Base-by-base conservation (phyloP, 2,329 filamentous ascomycete genomes). In the Trematosphaeria pertusa region DNA sequence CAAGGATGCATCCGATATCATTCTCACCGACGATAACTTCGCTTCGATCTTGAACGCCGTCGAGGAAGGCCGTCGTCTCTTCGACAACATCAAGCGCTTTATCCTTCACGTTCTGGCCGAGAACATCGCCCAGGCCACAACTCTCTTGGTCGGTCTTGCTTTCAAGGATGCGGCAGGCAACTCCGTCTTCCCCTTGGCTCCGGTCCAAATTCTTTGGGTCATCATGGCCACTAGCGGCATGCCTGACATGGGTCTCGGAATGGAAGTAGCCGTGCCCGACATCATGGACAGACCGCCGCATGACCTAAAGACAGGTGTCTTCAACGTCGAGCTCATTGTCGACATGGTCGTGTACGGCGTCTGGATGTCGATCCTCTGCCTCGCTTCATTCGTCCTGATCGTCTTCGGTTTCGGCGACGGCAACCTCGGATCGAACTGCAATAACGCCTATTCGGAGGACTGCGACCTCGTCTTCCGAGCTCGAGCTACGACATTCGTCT, bases 401-500 rank as follows among this genome's bases (percentile, higher is more conserved):
- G 51, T 55, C 3, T 61, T 49, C 30, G 55, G 57, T 3, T 40
- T 43, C 4, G 53, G 53, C 11, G 32, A 53, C 28, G 53, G 48
- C 15, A 21, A 43, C 12, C 44, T 55, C 3, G 57, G 57, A 9
- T n/a, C 18, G 2, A 45, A 53, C 41, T 61, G 57, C 53, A 61
- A 61, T 47, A 37, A 42, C 10, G 9, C 35, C 9, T 59, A 57
- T 37, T 46, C 30, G 18, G 21, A 34, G 1, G 10, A 7, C 22
- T 58, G 53, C 33, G 47, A 56, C n/a, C 19, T 47, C 17, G 53
- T 58, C 5, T 58, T 55, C 36, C 32, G 45, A 3, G 87, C 86
- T 1, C 82, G 87, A n/a, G 84, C 85, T 0, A 88, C 87, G 0
- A 86, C 82, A 2, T 89, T 89, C 62, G 84, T 83, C 30, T 86